Conservation (phyloP, 2,329 filamentous ascomycete genomes). For the Cyphellophora europaea region DNA sequence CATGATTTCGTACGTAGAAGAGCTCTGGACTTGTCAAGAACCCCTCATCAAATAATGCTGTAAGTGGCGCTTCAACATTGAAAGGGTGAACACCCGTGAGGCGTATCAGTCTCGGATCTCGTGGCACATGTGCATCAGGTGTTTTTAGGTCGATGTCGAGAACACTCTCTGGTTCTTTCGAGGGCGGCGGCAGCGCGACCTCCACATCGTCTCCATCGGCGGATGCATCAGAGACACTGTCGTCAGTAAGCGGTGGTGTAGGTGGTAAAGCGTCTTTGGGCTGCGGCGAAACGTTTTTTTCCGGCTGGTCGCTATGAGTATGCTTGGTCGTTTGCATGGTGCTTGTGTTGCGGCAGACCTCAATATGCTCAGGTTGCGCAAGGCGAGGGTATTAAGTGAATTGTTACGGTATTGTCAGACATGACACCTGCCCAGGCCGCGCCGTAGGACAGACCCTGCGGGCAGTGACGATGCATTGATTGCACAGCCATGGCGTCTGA, state of each 20-base stretch:
- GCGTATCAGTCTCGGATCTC: conserved; percentile 73
- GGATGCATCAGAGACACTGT: conserved; percentile 10
- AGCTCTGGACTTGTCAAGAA: conserved; percentile 81
- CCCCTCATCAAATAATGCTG: conserved; percentile 62
- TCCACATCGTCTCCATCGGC: conserved; percentile 7
- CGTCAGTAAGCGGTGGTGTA: conserved; percentile 17
- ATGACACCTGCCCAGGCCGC: too few species aligned
- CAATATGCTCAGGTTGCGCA: too few species aligned
- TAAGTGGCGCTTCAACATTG: conserved; percentile 79
- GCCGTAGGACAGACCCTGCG: too few species aligned
- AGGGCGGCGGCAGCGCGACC: conserved; percentile 56
- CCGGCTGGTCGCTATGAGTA: conserved; percentile 7
- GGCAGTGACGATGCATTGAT: too few species aligned
- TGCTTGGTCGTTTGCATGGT: conserved; percentile 7
- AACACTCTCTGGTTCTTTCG: conserved; percentile 48
- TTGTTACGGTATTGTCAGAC: too few species aligned
- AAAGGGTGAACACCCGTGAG: conserved; percentile 85
- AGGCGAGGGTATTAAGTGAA: too few species aligned
- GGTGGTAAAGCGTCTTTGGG: conserved; percentile 12
- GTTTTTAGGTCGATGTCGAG: conserved; percentile 72
- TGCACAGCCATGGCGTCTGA: too few species aligned
- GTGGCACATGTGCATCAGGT: conserved; percentile 69
- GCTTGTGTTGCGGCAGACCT: conserved; percentile 11
- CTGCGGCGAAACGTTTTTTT: conserved; percentile 4
- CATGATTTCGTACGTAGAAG: conserved; percentile 89